Evolutionary conservation across 768 basidiomycete species (phyloP).

Genomic region (Postia placenta): DNA sequence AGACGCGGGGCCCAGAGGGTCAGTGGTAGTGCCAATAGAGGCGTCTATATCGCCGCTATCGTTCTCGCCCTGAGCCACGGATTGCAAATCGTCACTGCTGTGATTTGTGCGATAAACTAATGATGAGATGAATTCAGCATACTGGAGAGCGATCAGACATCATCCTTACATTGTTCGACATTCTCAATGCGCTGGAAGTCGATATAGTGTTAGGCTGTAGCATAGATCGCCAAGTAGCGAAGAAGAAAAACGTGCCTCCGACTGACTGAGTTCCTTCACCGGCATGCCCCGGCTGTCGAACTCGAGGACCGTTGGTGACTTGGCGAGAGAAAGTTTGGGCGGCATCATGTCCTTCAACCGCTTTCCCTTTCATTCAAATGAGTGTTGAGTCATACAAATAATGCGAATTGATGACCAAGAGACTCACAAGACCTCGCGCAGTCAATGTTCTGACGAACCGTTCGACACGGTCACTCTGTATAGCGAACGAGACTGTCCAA

Average conservation of each 20-base stretch:
- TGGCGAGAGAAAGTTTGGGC: constrained; percentile 17
- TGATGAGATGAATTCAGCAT: neutral
- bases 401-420: neutral
- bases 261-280: constrained; percentile 10
- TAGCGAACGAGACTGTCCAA: constrained; percentile 29
- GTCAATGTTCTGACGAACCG: constrained; percentile 38
- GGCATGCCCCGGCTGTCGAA: constrained; percentile 15
- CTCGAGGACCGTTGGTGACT: constrained; percentile 14
- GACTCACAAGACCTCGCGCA: constrained; percentile 42
- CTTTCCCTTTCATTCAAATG: constrained; percentile 1
- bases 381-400: neutral
- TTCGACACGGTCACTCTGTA: constrained; percentile 27
- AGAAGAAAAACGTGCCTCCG: constrained; percentile 12
- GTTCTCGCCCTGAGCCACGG: no score
- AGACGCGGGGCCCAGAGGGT: no score
- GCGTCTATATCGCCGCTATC: no score
- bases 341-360: neutral
- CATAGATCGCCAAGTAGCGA: neutral
- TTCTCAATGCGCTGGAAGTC: constrained; percentile 15
- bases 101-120: constrained; percentile 23
- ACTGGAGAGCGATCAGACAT: neutral
- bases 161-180: constrained; percentile 18
- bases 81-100: constrained; percentile 14
- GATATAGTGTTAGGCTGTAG: neutral
- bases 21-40: no score